phyloP scores from a whole-genome alignment of 1,284 basidiomycete genomes.

The Flammula alnicola region DNA sequence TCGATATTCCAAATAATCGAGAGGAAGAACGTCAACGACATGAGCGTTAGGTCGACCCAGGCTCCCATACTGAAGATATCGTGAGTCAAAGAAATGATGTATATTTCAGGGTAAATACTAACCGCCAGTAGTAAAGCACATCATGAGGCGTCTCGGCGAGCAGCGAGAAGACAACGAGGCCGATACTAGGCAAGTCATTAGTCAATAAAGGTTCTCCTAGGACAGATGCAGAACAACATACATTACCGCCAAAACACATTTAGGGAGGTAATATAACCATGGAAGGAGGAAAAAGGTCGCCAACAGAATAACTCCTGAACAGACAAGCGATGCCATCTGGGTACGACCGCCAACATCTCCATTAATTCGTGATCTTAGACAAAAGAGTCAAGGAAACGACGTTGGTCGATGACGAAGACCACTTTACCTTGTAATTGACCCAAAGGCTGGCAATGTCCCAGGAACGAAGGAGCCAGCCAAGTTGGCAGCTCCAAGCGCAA shows the following conservation, averaged over 20 bases:
- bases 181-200: slow-evolving; percentile 53
- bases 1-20: slow-evolving; percentile 84
- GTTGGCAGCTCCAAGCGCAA: slow-evolving; percentile 86
- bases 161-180: slow-evolving; percentile 83
- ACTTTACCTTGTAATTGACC: slow-evolving; percentile 79
- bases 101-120: slow-evolving; percentile 31
- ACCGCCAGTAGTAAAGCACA: slow-evolving; percentile 82
- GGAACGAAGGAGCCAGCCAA: slow-evolving; percentile 80
- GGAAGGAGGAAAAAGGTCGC: slow-evolving; percentile 89
- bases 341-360: slow-evolving; percentile 86
- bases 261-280: slow-evolving; percentile 78
- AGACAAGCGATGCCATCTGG: slow-evolving; percentile 87
- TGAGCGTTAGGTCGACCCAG: slow-evolving; percentile 85
- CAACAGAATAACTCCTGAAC: slow-evolving; percentile 75
- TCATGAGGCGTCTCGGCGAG: slow-evolving; percentile 90
- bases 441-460: slow-evolving; percentile 87
- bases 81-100: slow-evolving; percentile 10
- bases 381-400: not conserved
- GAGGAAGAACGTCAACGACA: slow-evolving; percentile 83
- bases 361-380: slow-evolving; percentile 78
- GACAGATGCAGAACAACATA: slow-evolving; percentile 39
- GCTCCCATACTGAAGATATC: slow-evolving; percentile 69
- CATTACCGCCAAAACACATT: slow-evolving; percentile 82
- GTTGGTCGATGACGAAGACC: not conserved
- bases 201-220: slow-evolving; percentile 10